Evolutionary conservation across 371 early-diverging fungal genomes (phyloP).

Genomic region (Zopfochytrium polystomum): DNA sequence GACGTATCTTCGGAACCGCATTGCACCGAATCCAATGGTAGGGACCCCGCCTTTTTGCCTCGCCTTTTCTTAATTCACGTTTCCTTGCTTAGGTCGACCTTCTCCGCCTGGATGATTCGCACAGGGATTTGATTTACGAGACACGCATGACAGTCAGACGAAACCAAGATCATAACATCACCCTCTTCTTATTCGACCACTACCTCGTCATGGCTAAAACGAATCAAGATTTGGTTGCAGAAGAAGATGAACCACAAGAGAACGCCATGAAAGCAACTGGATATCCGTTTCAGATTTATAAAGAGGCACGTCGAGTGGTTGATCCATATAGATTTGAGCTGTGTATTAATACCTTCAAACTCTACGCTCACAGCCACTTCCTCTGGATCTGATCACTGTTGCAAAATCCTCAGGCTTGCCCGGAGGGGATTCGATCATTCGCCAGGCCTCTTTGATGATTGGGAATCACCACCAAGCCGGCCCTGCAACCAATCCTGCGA

Average conservation of each 20-base stretch:
- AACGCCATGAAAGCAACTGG: neutral
- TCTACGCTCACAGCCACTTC: too few relatives aligned
- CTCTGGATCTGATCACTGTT: too few relatives aligned
- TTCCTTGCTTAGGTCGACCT: neutral
- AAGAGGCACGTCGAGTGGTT: too few relatives aligned
- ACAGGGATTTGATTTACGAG: slow-evolving; percentile 3
- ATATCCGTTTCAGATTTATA: neutral
- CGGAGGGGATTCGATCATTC: too few relatives aligned
- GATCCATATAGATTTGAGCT: too few relatives aligned
- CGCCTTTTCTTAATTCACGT: neutral
- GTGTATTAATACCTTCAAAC: too few relatives aligned
- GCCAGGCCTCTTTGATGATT: too few relatives aligned
- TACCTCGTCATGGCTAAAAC: slow-evolving; percentile 2
- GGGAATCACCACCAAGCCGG: too few relatives aligned
- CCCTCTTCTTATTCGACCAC: slow-evolving; percentile 9
- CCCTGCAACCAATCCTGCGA: too few relatives aligned
- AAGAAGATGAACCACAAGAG: neutral
- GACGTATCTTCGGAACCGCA: neutral
- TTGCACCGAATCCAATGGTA: slow-evolving; percentile 2
- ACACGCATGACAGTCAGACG: neutral
- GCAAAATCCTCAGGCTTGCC: too few relatives aligned
- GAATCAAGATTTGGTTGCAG: neutral
- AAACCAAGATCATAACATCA: neutral
- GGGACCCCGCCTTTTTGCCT: neutral
- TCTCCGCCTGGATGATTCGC: neutral